A percentile compares a stretch with the other conserved stretches of the same genome.
These are phyloP conservation scores for Theileria orientalis DNA, from an alignment of 169 alveolate species.

Conservation along the genomic window DNA sequence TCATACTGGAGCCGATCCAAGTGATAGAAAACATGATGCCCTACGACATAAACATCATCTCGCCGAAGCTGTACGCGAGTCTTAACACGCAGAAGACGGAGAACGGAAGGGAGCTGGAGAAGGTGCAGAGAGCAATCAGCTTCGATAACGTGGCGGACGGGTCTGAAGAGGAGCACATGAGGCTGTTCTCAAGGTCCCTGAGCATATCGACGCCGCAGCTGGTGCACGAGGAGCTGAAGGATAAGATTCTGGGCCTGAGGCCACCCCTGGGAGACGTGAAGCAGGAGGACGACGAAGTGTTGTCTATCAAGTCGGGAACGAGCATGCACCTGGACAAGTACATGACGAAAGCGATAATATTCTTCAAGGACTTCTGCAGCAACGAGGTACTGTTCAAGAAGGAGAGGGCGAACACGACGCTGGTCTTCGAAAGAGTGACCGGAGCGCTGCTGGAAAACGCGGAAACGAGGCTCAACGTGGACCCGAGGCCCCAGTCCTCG, in stretches of 20 bases:
- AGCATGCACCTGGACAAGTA: conserved; percentile 41
- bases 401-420: conserved; percentile 13
- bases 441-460: not conserved
- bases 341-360: conserved; percentile 53
- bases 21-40: conserved; percentile 66
- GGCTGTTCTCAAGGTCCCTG: conserved; percentile 7
- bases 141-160: not conserved
- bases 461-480: not conserved
- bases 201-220: conserved; percentile 1
- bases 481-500: not conserved
- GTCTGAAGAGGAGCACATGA: not conserved
- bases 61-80: conserved; percentile 34
- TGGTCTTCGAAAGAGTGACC: conserved; percentile 45
- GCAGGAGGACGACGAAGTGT: not conserved
- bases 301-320: conserved; percentile 43
- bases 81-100: not conserved
- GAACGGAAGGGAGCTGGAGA: not conserved
- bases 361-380: conserved; percentile 45
- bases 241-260: not conserved
- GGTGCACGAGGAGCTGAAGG: not conserved
- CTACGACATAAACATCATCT: conserved; percentile 40
- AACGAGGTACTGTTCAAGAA: conserved; percentile 40
- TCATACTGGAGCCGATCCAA: conserved; percentile 53
- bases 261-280: not conserved
- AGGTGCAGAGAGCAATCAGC: not conserved